A percentile compares a stretch with the other conserved stretches of the same genome.
These are phyloP conservation scores for Suillus subalutaceus DNA, from an alignment of 768 basidiomycete species.

Conservation along the genomic window DNA sequence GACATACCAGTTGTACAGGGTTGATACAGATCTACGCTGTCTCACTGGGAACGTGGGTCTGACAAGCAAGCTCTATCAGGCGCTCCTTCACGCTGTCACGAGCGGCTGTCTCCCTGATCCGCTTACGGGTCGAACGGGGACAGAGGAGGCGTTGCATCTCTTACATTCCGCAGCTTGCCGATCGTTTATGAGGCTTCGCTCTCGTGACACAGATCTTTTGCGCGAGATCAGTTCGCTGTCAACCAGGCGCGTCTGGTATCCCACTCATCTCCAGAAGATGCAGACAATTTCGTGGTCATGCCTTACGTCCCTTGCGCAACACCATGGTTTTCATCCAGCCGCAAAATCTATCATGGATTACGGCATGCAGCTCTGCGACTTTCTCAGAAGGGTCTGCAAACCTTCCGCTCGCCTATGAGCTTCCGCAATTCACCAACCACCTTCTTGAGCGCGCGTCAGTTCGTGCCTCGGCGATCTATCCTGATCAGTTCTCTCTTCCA, in stretches of 20 bases:
- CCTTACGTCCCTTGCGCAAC: conserved; percentile 32
- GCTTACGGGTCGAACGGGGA: conserved; percentile 44
- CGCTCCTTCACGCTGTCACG: conserved; percentile 50
- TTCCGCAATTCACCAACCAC: conserved; percentile 12
- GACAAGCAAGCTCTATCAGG: conserved; percentile 36
- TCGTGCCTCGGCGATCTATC: conserved; percentile 20
- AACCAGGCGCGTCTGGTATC: conserved; percentile 42
- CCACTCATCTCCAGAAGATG: conserved; percentile 40
- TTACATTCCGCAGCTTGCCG: conserved; percentile 39
- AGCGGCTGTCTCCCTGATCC: conserved; percentile 44
- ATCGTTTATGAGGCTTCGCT: conserved; percentile 42
- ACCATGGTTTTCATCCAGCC: conserved; percentile 30
- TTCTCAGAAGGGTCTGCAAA: conserved; percentile 11
- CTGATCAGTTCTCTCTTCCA: conserved; percentile 14
- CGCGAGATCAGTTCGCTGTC: conserved; percentile 35
- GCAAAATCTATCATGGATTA: conserved; percentile 34
- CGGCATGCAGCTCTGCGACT: conserved; percentile 18
- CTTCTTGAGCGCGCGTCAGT: conserved; percentile 23
- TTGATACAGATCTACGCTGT: conserved; percentile 34
- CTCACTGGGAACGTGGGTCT: conserved; percentile 31
- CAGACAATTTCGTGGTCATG: conserved; percentile 24
- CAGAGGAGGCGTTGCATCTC: conserved; percentile 44
- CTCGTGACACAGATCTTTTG: conserved; percentile 36
- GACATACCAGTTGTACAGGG: conserved; percentile 30
- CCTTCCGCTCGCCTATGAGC: neutral